Evolutionary conservation across 129 eudicot genomes (phyloP), one percentile per base, ranked within the genome.

Genomic region (Calendula officinalis): DNA sequence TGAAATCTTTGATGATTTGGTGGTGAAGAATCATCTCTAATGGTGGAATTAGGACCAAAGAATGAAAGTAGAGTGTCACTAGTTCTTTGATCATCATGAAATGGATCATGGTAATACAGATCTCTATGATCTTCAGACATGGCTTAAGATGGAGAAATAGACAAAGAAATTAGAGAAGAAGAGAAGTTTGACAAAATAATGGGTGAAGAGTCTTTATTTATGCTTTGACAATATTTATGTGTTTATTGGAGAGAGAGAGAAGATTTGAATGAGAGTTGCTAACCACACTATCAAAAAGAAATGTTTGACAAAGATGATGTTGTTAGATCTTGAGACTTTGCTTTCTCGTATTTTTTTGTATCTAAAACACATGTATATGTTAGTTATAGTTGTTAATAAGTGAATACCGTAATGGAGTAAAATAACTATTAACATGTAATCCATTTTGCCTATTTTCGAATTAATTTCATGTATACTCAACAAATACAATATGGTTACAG

Each of bases 61-160:
- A 76, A 76, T 56, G 81, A 60, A 64, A 56, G 64, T 45, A 69
- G 73, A 6, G 73, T 66, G 5, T 74, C 67, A 47, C 17, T 57
- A 6, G 44, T 7, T 56, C 59, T 61, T 46, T 82, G 77, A 71
- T 80, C 82, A 66, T 68, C 79, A 15, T 71, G 74, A 49, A 74
- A 77, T 39, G 82, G 88, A 53, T 82, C 80, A 77, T 79, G 82
- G 69, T 75, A 85, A 86, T 80, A 85, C 42, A 78, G 64, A 46
- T 84, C 84, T 72, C 72, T 71, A 52, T 79, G 82, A 44, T 81
- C 91, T 70, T 84, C 74, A 76, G 94, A 75, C 98, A 91, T 89
- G 72, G 75, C 59, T 71, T 46, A 55, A 16, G 50, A 33, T 27
- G 42, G 49, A 46, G 42, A 15, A 60, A 60, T 43, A 64, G 60